Conservation (phyloP, 331 rosid genomes). For the Quercus lobata region DNA sequence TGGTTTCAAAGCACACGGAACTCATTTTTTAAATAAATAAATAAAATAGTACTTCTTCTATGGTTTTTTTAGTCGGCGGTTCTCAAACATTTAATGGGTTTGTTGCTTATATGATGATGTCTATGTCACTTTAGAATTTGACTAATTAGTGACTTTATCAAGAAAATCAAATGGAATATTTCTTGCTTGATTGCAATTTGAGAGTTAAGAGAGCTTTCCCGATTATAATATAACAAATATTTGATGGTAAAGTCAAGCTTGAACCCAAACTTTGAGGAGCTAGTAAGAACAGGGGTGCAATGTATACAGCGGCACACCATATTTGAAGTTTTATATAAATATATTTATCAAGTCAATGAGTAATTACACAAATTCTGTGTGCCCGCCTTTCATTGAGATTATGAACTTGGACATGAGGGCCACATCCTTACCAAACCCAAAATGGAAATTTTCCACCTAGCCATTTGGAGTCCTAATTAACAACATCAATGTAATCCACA, state of each 20-base stretch:
- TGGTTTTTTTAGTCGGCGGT: background rate
- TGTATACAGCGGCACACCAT: background rate
- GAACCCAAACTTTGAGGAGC: background rate
- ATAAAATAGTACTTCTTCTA: background rate
- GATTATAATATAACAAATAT: background rate
- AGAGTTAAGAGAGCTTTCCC: background rate
- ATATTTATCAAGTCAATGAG: background rate
- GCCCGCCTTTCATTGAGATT: too few relatives aligned
- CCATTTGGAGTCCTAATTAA: background rate
- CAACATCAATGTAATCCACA: background rate
- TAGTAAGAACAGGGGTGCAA: background rate
- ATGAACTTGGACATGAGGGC: too few relatives aligned
- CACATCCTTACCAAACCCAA: too few relatives aligned
- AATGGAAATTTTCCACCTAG: background rate
- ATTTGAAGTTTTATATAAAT: background rate
- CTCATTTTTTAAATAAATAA: constrained; percentile 1
- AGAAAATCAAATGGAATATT: background rate
- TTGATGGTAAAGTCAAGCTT: background rate
- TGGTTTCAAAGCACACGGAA: background rate
- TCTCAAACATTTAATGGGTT: background rate
- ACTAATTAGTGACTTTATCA: background rate
- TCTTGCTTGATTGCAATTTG: background rate
- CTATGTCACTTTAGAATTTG: background rate
- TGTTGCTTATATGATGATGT: background rate
- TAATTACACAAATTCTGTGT: background rate